Base-by-base conservation (phyloP, 2,329 filamentous ascomycete species). In the Monosporascus sp. region DNA sequence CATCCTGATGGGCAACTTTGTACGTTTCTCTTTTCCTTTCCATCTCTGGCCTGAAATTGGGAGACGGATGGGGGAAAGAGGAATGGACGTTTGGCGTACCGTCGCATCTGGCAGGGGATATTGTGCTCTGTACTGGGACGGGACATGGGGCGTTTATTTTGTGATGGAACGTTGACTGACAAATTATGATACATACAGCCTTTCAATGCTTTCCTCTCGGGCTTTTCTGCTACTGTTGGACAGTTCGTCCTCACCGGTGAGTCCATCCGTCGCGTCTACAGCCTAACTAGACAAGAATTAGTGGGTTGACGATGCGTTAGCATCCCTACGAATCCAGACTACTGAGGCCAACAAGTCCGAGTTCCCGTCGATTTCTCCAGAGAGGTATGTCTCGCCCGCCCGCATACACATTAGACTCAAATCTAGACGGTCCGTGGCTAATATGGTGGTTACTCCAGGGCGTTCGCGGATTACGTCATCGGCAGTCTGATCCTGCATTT, bases 181-280 rank as follows among this genome's bases (percentile, higher is more conserved):
- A 54, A 37, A 62, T 70, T 6, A 37, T 48, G n/a, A 31, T 7
- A 54, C 31, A 38, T 52, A 55, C 67, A 97, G 93, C 94, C 94
- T 9, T 99, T 99, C 80, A 99, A 99, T 72, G 94, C 95, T 60
- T 99, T 99, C 78, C 84, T 99, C 35, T 90, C 92, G 35, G 95
- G 94, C 48, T 99, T 99, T 78, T 86, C 85, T 57, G 91, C 93
- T 17, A 94, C 93, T 1, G 93, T 99, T 58, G 94, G 94, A 57
- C 94, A 99, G 71, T 99, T 99, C 71, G 94, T 99, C 58, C 84
- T 99, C 63, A 97, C 94, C 49, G 90, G 91, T 78, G 86, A 67
- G 76, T 77, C n/a, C 14, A 28, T 37, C 37, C 22, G 17, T 31
- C 11, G 14, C 0, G 18, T 28, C 26, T 26, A 26, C 26, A 8